These are phyloP conservation scores for Sextonia rubra DNA, from an alignment of 164 flowering plant species.

Conservation along the genomic window DNA sequence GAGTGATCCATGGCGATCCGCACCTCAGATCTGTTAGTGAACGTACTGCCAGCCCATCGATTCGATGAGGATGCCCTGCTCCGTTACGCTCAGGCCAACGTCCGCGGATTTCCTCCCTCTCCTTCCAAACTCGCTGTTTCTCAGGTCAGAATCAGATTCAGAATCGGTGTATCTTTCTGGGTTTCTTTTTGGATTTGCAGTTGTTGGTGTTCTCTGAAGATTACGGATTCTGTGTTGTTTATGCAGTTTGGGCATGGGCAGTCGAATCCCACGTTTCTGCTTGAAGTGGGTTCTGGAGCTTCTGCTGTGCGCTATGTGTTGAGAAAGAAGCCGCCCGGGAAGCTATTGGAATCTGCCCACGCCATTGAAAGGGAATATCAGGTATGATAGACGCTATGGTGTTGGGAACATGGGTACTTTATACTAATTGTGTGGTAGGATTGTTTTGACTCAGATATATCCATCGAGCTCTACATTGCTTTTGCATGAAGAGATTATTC, in stretches of 20 bases:
- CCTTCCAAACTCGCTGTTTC: conserved; percentile 46
- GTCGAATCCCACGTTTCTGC: conserved; percentile 84
- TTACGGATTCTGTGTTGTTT: neutral
- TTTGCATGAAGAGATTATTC: no score
- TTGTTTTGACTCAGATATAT: no score
- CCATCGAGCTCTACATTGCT: no score
- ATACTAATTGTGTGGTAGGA: no score
- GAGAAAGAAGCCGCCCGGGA: conserved; percentile 93
- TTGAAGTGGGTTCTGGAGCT: conserved; percentile 48
- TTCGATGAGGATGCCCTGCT: conserved; percentile 52
- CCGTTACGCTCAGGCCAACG: conserved; percentile 48
- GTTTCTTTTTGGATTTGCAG: neutral
- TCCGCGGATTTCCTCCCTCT: conserved; percentile 59
- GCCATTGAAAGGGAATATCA: conserved; percentile 90
- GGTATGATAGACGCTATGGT: conserved; percentile 26
- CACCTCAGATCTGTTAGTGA: conserved; percentile 50
- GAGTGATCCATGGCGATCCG: conserved; percentile 50
- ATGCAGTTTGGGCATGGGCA: conserved; percentile 94
- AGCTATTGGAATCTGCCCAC: conserved; percentile 79
- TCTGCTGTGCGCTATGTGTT: conserved; percentile 60
- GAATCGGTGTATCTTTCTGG: neutral
- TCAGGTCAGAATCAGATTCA: conserved; percentile 40
- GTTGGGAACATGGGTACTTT: no score
- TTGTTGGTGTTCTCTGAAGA: neutral
- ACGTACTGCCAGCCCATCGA: conserved; percentile 32